Evolutionary conservation across 1,284 basidiomycete genomes (phyloP).

Genomic region (Caloboletus inedulis): DNA sequence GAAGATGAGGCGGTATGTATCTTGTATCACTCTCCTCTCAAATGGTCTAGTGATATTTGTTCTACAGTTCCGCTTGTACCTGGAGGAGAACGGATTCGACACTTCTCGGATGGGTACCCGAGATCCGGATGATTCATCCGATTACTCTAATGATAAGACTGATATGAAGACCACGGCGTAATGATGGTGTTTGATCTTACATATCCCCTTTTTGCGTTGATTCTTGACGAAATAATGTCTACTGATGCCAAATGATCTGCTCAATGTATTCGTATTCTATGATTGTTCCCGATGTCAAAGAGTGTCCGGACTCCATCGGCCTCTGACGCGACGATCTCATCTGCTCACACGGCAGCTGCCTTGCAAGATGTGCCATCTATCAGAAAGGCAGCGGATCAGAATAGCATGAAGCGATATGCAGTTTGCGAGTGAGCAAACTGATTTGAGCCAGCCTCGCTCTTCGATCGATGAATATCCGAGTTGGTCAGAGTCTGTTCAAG

Average conservation of each 20-base stretch:
- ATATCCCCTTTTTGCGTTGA: neutral
- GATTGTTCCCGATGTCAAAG: neutral
- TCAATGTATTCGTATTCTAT: neutral
- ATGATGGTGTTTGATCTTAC: constrained; percentile 1
- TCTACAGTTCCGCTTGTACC: constrained; percentile 72
- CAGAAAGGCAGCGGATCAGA: neutral
- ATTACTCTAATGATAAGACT: constrained; percentile 20
- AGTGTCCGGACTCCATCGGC: too few relatives aligned
- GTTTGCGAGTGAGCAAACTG: neutral
- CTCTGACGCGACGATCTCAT: neutral
- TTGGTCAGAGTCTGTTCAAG: neutral
- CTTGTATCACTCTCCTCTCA: neutral
- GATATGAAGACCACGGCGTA: constrained; percentile 11
- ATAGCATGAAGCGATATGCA: neutral
- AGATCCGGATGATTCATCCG: constrained; percentile 20
- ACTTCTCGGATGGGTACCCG: constrained; percentile 62
- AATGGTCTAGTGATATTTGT: neutral
- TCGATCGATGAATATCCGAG: neutral
- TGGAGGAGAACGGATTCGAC: constrained; percentile 75
- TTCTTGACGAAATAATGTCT: neutral
- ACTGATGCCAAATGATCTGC: neutral
- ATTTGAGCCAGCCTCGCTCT: neutral
- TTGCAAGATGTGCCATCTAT: neutral
- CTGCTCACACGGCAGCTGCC: neutral
- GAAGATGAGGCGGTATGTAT: constrained; percentile 55